phyloP scores from a whole-genome alignment of 495 filamentous ascomycete species.

The Penicillium bialowiezense region DNA sequence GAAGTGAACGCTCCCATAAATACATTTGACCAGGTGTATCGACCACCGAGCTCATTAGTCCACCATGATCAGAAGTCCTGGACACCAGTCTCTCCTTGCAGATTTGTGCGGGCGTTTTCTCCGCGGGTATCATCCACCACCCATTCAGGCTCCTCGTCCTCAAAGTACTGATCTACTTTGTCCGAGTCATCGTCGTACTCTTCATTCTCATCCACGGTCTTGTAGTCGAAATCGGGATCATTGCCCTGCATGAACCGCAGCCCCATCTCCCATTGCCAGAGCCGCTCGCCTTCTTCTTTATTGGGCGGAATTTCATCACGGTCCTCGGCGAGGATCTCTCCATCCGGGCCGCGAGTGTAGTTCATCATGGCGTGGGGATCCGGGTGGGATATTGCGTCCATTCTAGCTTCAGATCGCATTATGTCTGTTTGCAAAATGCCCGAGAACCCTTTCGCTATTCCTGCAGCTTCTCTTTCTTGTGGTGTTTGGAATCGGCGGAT shows the following conservation, averaged over 20 bases:
- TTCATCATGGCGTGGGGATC: slow-evolving; percentile 49
- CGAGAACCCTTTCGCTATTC: slow-evolving; percentile 68
- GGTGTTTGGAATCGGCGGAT: slow-evolving; percentile 75
- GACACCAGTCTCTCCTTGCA: slow-evolving; percentile 72
- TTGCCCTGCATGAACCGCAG: slow-evolving; percentile 67
- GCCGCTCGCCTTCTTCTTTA: slow-evolving; percentile 61
- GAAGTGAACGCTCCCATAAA: too few species aligned
- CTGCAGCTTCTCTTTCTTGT: slow-evolving; percentile 69
- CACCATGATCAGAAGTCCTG: slow-evolving; percentile 64
- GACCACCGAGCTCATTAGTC: too few species aligned
- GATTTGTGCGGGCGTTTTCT: slow-evolving; percentile 27
- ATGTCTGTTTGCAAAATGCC: slow-evolving; percentile 71
- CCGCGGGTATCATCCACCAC: slow-evolving; percentile 45
- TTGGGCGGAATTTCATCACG: slow-evolving; percentile 54
- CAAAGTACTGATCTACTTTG: slow-evolving; percentile 71
- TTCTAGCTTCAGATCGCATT: slow-evolving; percentile 67
- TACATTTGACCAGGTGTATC: background rate
- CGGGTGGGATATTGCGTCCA: slow-evolving; percentile 59
- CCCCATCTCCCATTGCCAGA: slow-evolving; percentile 67
- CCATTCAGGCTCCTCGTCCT: slow-evolving; percentile 70
- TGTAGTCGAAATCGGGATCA: slow-evolving; percentile 77
- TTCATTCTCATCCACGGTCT: slow-evolving; percentile 63
- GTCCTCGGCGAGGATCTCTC: slow-evolving; percentile 56
- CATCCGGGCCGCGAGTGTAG: slow-evolving; percentile 46
- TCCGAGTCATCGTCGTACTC: slow-evolving; percentile 62